A percentile compares a stretch with the other conserved stretches of the same genome.
Evolutionary conservation across 768 basidiomycete genomes (phyloP).

Genomic region (Plicaturopsis crispa): DNA sequence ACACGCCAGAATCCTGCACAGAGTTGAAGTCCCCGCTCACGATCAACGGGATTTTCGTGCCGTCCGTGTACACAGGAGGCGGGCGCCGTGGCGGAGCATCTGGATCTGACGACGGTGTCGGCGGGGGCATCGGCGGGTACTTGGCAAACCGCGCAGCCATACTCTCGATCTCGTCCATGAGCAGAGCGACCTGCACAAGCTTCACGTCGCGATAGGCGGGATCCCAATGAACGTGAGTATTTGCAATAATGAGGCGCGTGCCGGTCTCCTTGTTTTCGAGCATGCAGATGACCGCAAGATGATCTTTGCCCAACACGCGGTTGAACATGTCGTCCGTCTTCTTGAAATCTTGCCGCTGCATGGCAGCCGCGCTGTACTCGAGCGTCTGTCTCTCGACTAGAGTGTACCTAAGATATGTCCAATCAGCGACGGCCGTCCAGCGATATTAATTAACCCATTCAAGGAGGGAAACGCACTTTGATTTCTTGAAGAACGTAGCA

Average conservation of each 20-base stretch:
- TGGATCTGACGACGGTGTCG: constrained; percentile 14
- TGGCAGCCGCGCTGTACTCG: constrained; percentile 89
- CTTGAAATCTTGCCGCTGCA: constrained; percentile 91
- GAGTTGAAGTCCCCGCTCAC: constrained; percentile 98
- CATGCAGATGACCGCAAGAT: constrained; percentile 82
- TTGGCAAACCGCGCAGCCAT: constrained; percentile 77
- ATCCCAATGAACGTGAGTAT: constrained; percentile 92
- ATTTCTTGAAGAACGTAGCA: constrained; percentile 89
- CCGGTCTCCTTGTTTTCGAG: constrained; percentile 86
- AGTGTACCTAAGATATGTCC: constrained; percentile 53
- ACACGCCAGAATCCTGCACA: constrained; percentile 77
- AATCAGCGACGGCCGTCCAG: too few species aligned
- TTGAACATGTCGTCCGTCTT: constrained; percentile 99
- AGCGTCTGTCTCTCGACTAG: constrained; percentile 90
- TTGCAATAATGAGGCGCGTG: constrained; percentile 81
- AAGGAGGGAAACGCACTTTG: constrained; percentile 55
- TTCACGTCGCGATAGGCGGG: constrained; percentile 92
- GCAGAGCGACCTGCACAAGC: constrained; percentile 88
- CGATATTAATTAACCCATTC: neutral
- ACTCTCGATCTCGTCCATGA: constrained; percentile 92
- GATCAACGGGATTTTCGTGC: constrained; percentile 83
- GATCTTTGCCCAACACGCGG: constrained; percentile 90
- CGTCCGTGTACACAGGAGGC: constrained; percentile 72
- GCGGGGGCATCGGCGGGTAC: constrained; percentile 61
- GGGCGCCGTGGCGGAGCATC: constrained; percentile 35